Base-by-base conservation (phyloP, 2,329 filamentous ascomycete species). In the Berkeleyomyces basicola region DNA sequence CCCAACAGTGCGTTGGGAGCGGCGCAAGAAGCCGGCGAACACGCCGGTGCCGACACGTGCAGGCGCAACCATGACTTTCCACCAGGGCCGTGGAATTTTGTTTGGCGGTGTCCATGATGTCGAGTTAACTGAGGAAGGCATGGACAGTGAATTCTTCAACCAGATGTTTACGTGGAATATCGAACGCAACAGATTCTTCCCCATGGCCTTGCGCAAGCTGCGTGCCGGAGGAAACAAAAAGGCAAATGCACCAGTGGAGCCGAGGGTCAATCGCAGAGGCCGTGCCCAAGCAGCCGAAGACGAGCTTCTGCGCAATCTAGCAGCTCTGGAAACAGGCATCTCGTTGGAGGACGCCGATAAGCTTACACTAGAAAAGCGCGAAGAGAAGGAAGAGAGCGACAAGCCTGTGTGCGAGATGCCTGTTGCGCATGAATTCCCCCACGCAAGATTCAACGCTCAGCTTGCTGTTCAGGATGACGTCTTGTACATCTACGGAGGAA, bases 71-170 rank as follows among this genome's bases (percentile, higher is more conserved):
- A 97, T 97, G 91, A 83, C 90, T 0, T 89, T 86, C 72, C 93
- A 99, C 75, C 93, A 92, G 73, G 91, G 92, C 0, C 84, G 93
- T 65, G 93, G 93, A 0, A 92, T 99, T 63, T 75, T 90, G 69
- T 97, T 97, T 71, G 93, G 93, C 53, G 93, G 93, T 61, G 93
- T 99, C 3, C 90, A 96, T 69, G 91, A 96, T 68, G 87, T 95
- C 0, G 90, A 95, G 72, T 82, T 91, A 71, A 92, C 83, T 67
- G 91, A 96, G 71, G 93, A 99, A 72, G 90, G 88, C 3, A 95
- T 99, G 67, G 92, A 99, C 62, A 95, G 89, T 70, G 91, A 96
- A 72, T 99, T 99, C 74, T 99, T 97, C 76, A 92, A 96, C 69
- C 82, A 85, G 63, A 75, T 97, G 33, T 95, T 88, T 69, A 88